These are phyloP conservation scores for Trypanosoma platydactyli DNA, from an alignment of 208 protist species.

Conservation along the genomic window DNA sequence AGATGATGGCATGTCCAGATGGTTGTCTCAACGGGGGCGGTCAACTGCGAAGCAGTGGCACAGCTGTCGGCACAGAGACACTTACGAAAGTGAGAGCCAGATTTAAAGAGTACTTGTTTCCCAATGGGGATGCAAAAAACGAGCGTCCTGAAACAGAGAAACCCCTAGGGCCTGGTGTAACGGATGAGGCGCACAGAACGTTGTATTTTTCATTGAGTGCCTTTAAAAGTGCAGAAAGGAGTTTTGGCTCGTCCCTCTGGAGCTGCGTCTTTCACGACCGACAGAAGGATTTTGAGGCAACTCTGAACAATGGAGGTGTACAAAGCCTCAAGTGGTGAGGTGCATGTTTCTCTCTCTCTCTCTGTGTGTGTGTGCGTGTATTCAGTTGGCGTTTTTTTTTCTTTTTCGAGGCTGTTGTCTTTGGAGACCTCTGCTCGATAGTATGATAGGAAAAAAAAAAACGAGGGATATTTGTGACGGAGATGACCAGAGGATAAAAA, in stretches of 20 bases:
- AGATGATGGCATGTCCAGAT: slow-evolving; percentile 97
- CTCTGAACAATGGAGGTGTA: slow-evolving; percentile 41
- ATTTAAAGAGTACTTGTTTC: slow-evolving; percentile 17
- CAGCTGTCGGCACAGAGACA: slow-evolving; percentile 5
- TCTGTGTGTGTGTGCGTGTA: not conserved
- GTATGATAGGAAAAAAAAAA: no score
- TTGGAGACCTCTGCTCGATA: no score
- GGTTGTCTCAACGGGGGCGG: slow-evolving; percentile 98
- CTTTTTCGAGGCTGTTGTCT: not conserved
- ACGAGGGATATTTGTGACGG: no score
- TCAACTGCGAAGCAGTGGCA: slow-evolving; percentile 56
- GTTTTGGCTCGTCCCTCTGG: slow-evolving; percentile 38
- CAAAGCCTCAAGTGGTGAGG: slow-evolving; percentile 72
- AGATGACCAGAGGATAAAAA: no score
- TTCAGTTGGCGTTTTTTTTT: no score
- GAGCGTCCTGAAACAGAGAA: not conserved
- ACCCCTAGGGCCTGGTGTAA: not conserved
- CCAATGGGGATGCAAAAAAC: not conserved
- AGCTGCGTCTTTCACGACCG: slow-evolving; percentile 68
- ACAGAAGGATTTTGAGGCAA: slow-evolving; percentile 74
- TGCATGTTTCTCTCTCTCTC: not conserved
- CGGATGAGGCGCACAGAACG: not conserved
- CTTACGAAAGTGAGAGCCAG: slow-evolving; percentile 17
- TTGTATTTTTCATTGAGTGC: slow-evolving; percentile 33
- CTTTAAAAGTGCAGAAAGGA: slow-evolving; percentile 26